Evolutionary conservation across 768 basidiomycete species (phyloP), one percentile per base, ranked within the genome.

Genomic region (Neoboletus subvelutipes): DNA sequence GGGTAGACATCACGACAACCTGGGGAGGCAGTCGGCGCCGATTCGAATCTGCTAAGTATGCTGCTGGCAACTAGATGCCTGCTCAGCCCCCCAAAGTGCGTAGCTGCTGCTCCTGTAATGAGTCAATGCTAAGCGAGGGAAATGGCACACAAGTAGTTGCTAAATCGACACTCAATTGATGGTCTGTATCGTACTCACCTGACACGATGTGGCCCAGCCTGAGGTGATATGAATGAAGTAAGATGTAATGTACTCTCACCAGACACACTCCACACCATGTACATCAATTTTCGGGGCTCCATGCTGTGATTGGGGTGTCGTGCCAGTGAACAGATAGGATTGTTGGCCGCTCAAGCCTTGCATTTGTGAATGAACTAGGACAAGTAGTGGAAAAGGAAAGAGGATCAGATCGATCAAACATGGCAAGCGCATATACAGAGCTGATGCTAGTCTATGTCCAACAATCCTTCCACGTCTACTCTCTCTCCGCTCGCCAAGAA

Each of bases 381-480:
- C 20, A 47, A 40, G 42, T 31, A 48, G 33, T 36, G 45, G 15
- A 39, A 42, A 40, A 36, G 43, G 41, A 43, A 54, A 45, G 50
- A 34, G 29, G 47, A 54, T 58, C 43, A 50, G 39, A n/a, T 40
- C 39, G n/a, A 40, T 40, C 18, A 40, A 58, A 56, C 46, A 61
- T 26, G 52, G 40, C 5, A 55, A 55, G 34, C 39, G 29, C 59
- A 56, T 61, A 41, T 66, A 71, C 54, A 71, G 42, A 56, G 52
- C 18, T 56, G 58, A 52, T 55, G 54, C 55, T 69, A 68, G 57
- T 71, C 67, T 68, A 66, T 59, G 50, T 41, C 49, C 62, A 43
- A 59, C 42, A 34, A 48, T 53, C 58, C 54, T 37, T 53, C 46
- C 47, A 46, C 13, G 52, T 56, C 29, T 55, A 29, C 49, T 33